phyloP scores from a whole-genome alignment of 2,329 filamentous ascomycete genomes.

The Apiospora koreana region DNA sequence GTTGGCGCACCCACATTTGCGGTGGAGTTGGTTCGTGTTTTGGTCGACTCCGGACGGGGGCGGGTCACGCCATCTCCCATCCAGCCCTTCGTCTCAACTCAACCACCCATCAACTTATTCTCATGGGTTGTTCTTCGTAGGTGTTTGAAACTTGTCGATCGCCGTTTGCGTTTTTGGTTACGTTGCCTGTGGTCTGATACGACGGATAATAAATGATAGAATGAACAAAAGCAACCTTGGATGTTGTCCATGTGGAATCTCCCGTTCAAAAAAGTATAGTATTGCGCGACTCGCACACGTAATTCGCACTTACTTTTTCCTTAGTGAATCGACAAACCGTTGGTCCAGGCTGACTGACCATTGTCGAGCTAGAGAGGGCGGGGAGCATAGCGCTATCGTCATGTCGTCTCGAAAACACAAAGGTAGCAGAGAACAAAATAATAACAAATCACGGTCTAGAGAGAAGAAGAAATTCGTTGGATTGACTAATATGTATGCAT shows the following conservation, averaged over 20 bases:
- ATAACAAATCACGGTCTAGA: background rate
- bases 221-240: background rate
- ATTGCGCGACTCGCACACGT: background rate
- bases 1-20: background rate
- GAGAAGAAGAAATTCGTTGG: background rate
- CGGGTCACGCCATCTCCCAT: background rate
- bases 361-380: background rate
- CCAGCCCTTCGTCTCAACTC: background rate
- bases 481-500: background rate
- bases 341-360: background rate
- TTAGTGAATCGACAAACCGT: slow-evolving; percentile 4
- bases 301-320: background rate
- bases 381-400: background rate
- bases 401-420: background rate
- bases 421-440: background rate
- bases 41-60: background rate
- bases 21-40: slow-evolving; percentile 3
- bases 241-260: background rate
- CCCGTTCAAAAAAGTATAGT: background rate
- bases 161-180: background rate
- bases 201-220: background rate
- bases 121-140: background rate
- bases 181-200: background rate
- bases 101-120: too few relatives aligned
- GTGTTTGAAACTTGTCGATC: background rate